Conservation (phyloP, 108 stramenopile species). For the Skeletonema costatum region DNA sequence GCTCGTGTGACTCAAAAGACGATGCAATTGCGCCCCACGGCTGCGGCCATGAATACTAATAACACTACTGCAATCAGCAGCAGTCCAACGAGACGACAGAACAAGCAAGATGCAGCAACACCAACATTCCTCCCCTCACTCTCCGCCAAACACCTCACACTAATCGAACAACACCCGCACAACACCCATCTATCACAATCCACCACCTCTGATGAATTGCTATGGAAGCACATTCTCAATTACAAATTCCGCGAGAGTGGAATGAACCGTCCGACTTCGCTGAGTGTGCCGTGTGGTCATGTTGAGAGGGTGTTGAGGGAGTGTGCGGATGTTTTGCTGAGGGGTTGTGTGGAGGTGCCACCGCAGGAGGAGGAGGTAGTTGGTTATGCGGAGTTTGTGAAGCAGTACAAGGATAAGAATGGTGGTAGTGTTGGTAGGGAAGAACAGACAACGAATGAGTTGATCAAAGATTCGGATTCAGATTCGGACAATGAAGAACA, state of each 20-base stretch:
- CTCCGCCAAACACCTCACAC: conserved; percentile 13
- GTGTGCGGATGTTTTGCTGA: not conserved
- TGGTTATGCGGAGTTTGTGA: not conserved
- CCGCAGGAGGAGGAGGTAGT: not conserved
- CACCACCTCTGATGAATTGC: conserved; percentile 4
- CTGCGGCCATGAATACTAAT: no score
- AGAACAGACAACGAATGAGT: no score
- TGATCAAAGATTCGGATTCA: no score
- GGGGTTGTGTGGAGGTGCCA: not conserved
- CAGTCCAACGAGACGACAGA: not conserved
- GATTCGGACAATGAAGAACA: not conserved
- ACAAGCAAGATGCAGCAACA: not conserved
- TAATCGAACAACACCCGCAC: conserved; percentile 23
- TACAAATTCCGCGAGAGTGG: conserved; percentile 13
- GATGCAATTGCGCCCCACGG: not conserved
- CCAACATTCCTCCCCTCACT: conserved; percentile 11
- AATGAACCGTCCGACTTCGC: conserved; percentile 17
- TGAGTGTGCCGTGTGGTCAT: conserved; percentile 5
- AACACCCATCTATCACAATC: conserved; percentile 29
- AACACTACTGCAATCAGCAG: not conserved
- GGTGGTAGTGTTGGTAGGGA: no score
- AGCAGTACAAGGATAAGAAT: not conserved
- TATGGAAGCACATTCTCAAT: conserved; percentile 39
- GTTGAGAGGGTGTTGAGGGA: not conserved
- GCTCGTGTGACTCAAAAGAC: conserved; percentile 2